Evolutionary conservation across 257 asterid genomes (phyloP).

Genomic region (Ophiorrhiza pumila): DNA sequence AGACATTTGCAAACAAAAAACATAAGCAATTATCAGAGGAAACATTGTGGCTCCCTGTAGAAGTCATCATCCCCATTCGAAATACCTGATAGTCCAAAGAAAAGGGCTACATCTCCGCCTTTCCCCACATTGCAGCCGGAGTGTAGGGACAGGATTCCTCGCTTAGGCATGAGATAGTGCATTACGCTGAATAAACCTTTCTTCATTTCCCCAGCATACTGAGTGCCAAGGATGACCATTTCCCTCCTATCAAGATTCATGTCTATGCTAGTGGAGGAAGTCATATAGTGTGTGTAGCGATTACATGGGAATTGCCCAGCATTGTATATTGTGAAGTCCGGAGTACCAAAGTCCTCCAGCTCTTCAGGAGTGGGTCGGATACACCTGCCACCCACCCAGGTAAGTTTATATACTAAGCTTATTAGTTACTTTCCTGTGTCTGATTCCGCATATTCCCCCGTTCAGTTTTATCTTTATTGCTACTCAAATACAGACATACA

Average conservation of each 20-base stretch:
- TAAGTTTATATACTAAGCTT: slow-evolving; percentile 24
- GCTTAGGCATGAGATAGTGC: slow-evolving; percentile 99
- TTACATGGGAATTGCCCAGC: slow-evolving; percentile 95
- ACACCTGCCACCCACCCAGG: slow-evolving; percentile 82
- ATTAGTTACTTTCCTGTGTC: slow-evolving; percentile 22
- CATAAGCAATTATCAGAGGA: slow-evolving; percentile 8
- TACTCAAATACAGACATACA: not conserved
- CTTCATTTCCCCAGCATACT: slow-evolving; percentile 97
- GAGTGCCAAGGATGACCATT: slow-evolving; percentile 96
- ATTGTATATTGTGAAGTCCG: slow-evolving; percentile 95
- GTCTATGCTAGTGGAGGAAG: slow-evolving; percentile 95
- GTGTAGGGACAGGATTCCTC: slow-evolving; percentile 81
- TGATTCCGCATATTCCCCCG: not conserved
- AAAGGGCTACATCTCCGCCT: slow-evolving; percentile 88
- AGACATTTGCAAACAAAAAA: slow-evolving; percentile 6
- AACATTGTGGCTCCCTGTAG: slow-evolving; percentile 21
- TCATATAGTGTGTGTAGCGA: slow-evolving; percentile 90
- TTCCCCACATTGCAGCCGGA: slow-evolving; percentile 93
- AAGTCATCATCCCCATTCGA: slow-evolving; percentile 16
- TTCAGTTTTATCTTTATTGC: not conserved
- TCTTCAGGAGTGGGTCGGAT: slow-evolving; percentile 91
- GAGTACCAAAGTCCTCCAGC: slow-evolving; percentile 84
- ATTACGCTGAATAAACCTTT: slow-evolving; percentile 85
- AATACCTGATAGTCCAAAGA: slow-evolving; percentile 89
- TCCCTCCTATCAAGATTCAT: slow-evolving; percentile 78